Evolutionary conservation across 2,329 filamentous ascomycete species (phyloP).

Genomic region (Curvularia spicifera): DNA sequence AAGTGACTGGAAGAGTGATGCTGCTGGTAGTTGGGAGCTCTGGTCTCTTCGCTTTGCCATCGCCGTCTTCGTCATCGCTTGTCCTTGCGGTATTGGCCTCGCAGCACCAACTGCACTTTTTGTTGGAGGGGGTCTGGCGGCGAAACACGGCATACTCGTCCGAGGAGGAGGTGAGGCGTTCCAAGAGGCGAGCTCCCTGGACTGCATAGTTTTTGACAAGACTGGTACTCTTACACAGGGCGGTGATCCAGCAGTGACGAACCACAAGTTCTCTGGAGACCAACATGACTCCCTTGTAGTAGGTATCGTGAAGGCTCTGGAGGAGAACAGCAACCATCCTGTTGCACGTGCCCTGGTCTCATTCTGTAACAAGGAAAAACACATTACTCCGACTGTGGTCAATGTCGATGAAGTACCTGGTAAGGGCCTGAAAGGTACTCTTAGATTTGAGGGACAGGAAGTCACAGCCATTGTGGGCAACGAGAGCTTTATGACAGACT

Average conservation of each 20-base stretch:
- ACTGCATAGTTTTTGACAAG: constrained; percentile 87
- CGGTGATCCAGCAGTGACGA: constrained; percentile 73
- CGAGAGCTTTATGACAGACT: constrained; percentile 67
- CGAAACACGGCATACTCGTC: constrained; percentile 78
- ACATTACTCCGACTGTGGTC: constrained; percentile 29
- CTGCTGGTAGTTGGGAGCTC: constrained; percentile 69
- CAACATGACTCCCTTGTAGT: constrained; percentile 53
- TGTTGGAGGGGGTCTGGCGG: constrained; percentile 79
- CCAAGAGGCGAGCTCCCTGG: constrained; percentile 78
- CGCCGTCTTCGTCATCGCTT: constrained; percentile 85
- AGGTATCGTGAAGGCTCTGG: constrained; percentile 65
- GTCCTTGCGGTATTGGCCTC: constrained; percentile 81
- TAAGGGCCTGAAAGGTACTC: constrained; percentile 70
- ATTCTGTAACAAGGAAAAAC: constrained; percentile 59
- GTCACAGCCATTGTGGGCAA: constrained; percentile 70
- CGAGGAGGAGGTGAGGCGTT: constrained; percentile 87
- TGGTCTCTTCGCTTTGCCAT: constrained; percentile 86
- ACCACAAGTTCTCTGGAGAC: constrained; percentile 52
- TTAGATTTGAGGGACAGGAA: constrained; percentile 44
- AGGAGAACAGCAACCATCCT: constrained; percentile 76
- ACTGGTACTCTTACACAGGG: constrained; percentile 80
- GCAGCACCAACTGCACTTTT: constrained; percentile 87
- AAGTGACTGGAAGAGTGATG: constrained; percentile 59
- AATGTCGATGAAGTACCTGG: constrained; percentile 71
- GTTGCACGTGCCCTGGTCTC: constrained; percentile 72